phyloP scores from a whole-genome alignment of 129 eudicot species.

The Glebionis coronaria region DNA sequence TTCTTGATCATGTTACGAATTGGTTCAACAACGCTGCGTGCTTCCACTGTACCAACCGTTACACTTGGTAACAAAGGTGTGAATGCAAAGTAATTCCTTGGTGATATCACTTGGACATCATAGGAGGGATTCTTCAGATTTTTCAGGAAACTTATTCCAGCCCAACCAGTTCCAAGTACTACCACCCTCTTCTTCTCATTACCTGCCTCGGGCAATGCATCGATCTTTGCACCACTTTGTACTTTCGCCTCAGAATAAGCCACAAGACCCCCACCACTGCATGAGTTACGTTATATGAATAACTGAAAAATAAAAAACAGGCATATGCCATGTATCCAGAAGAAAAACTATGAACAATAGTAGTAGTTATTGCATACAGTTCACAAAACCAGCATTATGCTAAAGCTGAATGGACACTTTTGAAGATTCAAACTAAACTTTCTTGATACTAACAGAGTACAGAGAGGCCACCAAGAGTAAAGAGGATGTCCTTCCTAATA shows the following conservation, averaged over 20 bases:
- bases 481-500: too few relatives aligned
- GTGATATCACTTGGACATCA: slow-evolving; percentile 88
- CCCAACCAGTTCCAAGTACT: slow-evolving; percentile 99
- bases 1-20: slow-evolving; percentile 78
- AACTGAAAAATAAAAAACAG: background rate
- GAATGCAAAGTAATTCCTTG: slow-evolving; percentile 92
- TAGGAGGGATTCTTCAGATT: slow-evolving; percentile 73
- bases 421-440: too few relatives aligned
- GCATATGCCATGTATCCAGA: background rate
- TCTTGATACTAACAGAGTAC: too few relatives aligned
- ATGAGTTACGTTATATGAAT: slow-evolving; percentile 2
- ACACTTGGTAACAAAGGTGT: slow-evolving; percentile 97
- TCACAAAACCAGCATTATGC: too few relatives aligned
- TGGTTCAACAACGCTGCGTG: slow-evolving; percentile 94
- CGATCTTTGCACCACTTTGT: slow-evolving; percentile 27
- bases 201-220: slow-evolving; percentile 39
- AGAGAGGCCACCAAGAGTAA: background rate
- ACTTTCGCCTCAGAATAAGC: slow-evolving; percentile 49
- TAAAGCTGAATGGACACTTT: too few relatives aligned
- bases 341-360: background rate
- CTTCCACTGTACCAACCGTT: slow-evolving; percentile 86
- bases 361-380: background rate
- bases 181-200: slow-evolving; percentile 77
- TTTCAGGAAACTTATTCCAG: slow-evolving; percentile 90
- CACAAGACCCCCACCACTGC: slow-evolving; percentile 80